phyloP scores from a whole-genome alignment of 352 stramenopile genomes.

The Phytopythium cucurbitacearum region DNA sequence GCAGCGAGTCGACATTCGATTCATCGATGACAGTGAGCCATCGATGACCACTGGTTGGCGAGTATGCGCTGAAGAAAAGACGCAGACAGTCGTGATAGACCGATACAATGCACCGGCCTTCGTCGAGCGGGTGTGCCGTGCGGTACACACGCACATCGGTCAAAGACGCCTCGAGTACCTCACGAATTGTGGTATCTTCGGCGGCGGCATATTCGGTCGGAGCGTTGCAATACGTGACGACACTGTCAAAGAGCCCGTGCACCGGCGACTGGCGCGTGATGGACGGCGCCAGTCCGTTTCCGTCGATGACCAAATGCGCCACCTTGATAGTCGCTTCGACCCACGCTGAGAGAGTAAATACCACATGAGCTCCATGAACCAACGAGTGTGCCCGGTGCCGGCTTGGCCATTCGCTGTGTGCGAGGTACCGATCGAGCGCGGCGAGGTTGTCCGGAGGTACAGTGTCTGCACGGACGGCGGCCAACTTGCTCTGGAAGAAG shows the following conservation, averaged over 20 bases:
- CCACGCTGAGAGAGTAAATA: slow-evolving; percentile 49
- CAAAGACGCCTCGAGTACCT: slow-evolving; percentile 61
- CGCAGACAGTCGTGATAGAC: slow-evolving; percentile 70
- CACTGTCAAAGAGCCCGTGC: slow-evolving; percentile 56
- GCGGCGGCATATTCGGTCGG: slow-evolving; percentile 13
- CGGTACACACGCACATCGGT: slow-evolving; percentile 64
- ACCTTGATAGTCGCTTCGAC: slow-evolving; percentile 38
- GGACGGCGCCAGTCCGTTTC: slow-evolving; percentile 31
- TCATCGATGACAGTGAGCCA: slow-evolving; percentile 58
- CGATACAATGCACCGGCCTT: slow-evolving; percentile 47
- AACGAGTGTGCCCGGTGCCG: slow-evolving; percentile 23
- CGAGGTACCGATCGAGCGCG: slow-evolving; percentile 52
- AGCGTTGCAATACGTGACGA: slow-evolving; percentile 49
- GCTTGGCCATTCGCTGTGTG: slow-evolving; percentile 47
- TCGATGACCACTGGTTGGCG: slow-evolving; percentile 35
- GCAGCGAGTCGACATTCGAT: slow-evolving; percentile 46
- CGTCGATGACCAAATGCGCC: slow-evolving; percentile 35
- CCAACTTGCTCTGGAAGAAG: slow-evolving; percentile 50
- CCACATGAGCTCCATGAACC: slow-evolving; percentile 16
- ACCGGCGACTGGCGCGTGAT: slow-evolving; percentile 55
- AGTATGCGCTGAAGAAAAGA: slow-evolving; percentile 68
- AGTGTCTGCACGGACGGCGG: slow-evolving; percentile 25
- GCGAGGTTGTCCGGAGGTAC: slow-evolving; percentile 52
- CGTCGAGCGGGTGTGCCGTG: slow-evolving; percentile 34
- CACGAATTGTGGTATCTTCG: slow-evolving; percentile 22